These are phyloP conservation scores for Microstroma glucosiphilum DNA, from an alignment of 1,284 basidiomycete species.

Conservation along the genomic window DNA sequence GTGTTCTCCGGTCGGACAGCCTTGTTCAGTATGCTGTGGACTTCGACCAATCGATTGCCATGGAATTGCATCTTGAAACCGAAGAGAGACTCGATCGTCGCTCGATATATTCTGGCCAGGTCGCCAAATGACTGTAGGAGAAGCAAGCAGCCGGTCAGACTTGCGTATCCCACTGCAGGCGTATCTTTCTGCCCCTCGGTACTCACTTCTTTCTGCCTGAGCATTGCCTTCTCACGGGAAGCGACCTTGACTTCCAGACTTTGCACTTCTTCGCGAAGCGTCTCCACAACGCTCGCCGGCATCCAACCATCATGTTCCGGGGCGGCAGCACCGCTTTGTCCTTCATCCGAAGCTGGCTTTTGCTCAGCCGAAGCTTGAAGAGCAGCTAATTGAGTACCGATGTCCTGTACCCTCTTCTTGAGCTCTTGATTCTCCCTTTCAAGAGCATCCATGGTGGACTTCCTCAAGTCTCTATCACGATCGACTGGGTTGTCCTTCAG, in stretches of 20 bases:
- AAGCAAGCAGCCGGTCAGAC: no score
- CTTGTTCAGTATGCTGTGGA: constrained; percentile 65
- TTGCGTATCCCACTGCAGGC: constrained; percentile 47
- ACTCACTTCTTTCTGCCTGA: constrained; percentile 66
- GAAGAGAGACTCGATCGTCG: constrained; percentile 70
- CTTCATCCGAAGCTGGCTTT: neutral
- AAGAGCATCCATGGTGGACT: constrained; percentile 63
- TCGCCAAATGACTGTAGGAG: no score
- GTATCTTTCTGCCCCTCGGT: constrained; percentile 72
- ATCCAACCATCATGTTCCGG: neutral
- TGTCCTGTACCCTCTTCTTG: constrained; percentile 49
- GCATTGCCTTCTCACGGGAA: constrained; percentile 64
- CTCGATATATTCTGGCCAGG: no score
- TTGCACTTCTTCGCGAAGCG: constrained; percentile 60
- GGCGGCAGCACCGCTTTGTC: neutral
- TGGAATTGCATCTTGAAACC: constrained; percentile 79
- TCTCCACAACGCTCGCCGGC: constrained; percentile 55
- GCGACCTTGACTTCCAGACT: constrained; percentile 57
- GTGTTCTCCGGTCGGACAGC: constrained; percentile 34
- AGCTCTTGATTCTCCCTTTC: constrained; percentile 69
- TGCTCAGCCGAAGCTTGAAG: neutral
- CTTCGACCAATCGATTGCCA: constrained; percentile 71
- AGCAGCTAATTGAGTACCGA: constrained; percentile 4
- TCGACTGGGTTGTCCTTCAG: constrained; percentile 69
- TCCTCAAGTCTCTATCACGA: constrained; percentile 65